phyloP scores from a whole-genome alignment of 1,284 basidiomycete species.

The Ganoderma meredithae region DNA sequence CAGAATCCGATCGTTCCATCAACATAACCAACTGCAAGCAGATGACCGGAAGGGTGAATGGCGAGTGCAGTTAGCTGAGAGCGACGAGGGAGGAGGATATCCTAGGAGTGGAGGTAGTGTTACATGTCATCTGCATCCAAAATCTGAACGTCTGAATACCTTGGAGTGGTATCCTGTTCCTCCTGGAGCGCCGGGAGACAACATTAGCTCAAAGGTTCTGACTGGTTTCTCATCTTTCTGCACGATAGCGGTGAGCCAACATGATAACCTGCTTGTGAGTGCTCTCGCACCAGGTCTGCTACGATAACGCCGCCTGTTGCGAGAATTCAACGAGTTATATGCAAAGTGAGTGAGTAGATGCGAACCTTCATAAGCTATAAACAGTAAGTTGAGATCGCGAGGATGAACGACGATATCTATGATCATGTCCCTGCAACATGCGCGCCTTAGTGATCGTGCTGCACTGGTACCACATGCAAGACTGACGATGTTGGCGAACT shows the following conservation, averaged over 20 bases:
- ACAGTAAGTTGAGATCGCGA: slow-evolving; percentile 80
- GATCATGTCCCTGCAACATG: slow-evolving; percentile 48
- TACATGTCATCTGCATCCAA: not conserved
- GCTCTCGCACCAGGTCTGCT: slow-evolving; percentile 65
- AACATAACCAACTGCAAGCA: slow-evolving; percentile 78
- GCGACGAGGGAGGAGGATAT: slow-evolving; percentile 74
- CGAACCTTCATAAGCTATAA: slow-evolving; percentile 84
- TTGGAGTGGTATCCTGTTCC: slow-evolving; percentile 66
- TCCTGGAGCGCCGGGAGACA: slow-evolving; percentile 84
- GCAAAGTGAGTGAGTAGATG: not conserved
- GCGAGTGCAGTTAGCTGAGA: slow-evolving; percentile 78
- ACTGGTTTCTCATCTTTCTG: slow-evolving; percentile 67
- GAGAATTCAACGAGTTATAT: not conserved
- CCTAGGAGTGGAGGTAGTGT: slow-evolving; percentile 44
- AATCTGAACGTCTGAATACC: slow-evolving; percentile 42
- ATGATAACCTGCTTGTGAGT: not conserved
- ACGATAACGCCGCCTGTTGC: slow-evolving; percentile 73
- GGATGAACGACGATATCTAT: slow-evolving; percentile 80
- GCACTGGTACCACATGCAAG: slow-evolving; percentile 28
- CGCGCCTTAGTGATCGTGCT: not conserved
- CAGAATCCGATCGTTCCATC: slow-evolving; percentile 92
- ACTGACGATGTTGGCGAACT: slow-evolving; percentile 46
- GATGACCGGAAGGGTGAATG: slow-evolving; percentile 74
- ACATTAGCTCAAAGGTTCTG: slow-evolving; percentile 70
- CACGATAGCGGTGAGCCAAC: not conserved